phyloP scores from a whole-genome alignment of 352 stramenopile genomes.

The Phytophthora europaea region DNA sequence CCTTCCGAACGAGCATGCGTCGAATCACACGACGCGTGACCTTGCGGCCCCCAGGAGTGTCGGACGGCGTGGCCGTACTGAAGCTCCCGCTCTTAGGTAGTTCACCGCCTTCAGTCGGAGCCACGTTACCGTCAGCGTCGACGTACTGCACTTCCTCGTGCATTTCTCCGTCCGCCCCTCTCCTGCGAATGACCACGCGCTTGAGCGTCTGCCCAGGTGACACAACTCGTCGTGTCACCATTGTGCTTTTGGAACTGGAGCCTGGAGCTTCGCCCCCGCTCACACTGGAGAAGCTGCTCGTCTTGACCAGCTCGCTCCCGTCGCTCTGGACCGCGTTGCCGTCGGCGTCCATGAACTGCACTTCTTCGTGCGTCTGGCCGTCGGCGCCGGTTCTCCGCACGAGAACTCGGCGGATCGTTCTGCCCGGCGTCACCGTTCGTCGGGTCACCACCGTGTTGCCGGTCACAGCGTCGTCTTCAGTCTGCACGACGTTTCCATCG shows the following conservation, averaged over 20 bases:
- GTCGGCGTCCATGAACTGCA: slow-evolving; percentile 33
- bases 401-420: slow-evolving; percentile 28
- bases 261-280: neutral
- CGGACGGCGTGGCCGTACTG: slow-evolving; percentile 7
- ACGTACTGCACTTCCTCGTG: slow-evolving; percentile 18
- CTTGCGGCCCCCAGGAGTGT: slow-evolving; percentile 10
- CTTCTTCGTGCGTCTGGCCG: slow-evolving; percentile 30
- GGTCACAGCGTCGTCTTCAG: slow-evolving; percentile 23
- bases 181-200: slow-evolving; percentile 22
- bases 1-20: slow-evolving; percentile 25
- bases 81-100: slow-evolving; percentile 7
- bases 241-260: slow-evolving; percentile 12
- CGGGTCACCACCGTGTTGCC: slow-evolving; percentile 9
- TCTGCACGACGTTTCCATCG: slow-evolving; percentile 31
- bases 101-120: slow-evolving; percentile 4
- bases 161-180: slow-evolving; percentile 13
- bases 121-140: slow-evolving; percentile 27
- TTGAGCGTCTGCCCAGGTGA: slow-evolving; percentile 20
- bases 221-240: slow-evolving; percentile 13
- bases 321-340: slow-evolving; percentile 35
- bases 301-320: slow-evolving; percentile 11
- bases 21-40: slow-evolving; percentile 29
- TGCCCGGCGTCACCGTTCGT: slow-evolving; percentile 28
- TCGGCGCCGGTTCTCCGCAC: slow-evolving; percentile 32
- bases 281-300: slow-evolving; percentile 7